Conservation (phyloP, 352 stramenopile species). For the Pythium sukuiense region DNA sequence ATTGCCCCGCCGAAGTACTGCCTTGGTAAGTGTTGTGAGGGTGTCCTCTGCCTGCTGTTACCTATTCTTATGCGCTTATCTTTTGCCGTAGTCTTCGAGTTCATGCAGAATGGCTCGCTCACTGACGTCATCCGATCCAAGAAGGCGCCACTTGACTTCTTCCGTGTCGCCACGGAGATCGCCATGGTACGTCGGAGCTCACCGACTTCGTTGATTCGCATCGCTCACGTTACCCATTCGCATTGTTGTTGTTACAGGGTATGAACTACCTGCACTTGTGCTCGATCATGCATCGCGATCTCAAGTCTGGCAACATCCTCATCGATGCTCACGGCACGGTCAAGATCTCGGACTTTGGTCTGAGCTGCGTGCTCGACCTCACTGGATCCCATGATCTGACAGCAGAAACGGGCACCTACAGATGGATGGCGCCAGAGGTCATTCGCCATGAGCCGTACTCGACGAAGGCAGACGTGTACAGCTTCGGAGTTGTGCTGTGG, state of each 20-base stretch:
- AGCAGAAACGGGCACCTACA: slow-evolving; percentile 87
- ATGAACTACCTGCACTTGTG: slow-evolving; percentile 95
- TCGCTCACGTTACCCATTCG: slow-evolving; percentile 8
- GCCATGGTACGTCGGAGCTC: slow-evolving; percentile 53
- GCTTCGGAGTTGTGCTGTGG: slow-evolving; percentile 89
- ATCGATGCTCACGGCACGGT: slow-evolving; percentile 79
- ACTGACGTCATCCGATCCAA: slow-evolving; percentile 77
- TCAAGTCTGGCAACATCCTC: slow-evolving; percentile 96
- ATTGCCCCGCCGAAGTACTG: slow-evolving; percentile 81
- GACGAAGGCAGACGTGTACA: slow-evolving; percentile 95
- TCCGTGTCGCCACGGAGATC: slow-evolving; percentile 72
- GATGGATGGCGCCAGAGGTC: slow-evolving; percentile 96
- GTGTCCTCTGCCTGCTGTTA: neutral
- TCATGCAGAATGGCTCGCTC: slow-evolving; percentile 86
- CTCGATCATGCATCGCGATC: slow-evolving; percentile 94
- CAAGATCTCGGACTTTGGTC: slow-evolving; percentile 89
- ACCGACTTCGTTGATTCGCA: neutral
- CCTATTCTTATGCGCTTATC: neutral
- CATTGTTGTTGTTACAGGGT: slow-evolving; percentile 34
- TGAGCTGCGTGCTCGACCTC: slow-evolving; percentile 85
- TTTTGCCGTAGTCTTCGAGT: slow-evolving; percentile 70
- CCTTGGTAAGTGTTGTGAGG: slow-evolving; percentile 47
- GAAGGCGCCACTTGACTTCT: slow-evolving; percentile 77
- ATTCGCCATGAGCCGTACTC: slow-evolving; percentile 94
- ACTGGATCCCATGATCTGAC: slow-evolving; percentile 77